Evolutionary conservation across 2,329 filamentous ascomycete species (phyloP).

Genomic region (Arachnomyces sp.): DNA sequence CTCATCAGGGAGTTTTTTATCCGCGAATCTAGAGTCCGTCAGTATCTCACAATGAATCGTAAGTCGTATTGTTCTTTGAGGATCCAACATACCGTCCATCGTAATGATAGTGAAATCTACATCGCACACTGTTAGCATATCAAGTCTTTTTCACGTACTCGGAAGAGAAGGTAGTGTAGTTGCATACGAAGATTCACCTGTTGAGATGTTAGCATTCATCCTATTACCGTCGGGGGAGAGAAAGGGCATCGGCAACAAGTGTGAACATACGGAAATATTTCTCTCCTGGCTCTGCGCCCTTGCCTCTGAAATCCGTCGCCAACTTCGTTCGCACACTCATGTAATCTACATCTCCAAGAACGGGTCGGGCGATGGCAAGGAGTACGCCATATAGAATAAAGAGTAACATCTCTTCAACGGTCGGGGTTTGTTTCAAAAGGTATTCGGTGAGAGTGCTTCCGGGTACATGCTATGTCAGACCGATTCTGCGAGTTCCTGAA

Average conservation of each 20-base stretch:
- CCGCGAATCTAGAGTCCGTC: slow-evolving; percentile 38
- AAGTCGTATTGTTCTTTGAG: not conserved
- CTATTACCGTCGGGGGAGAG: not conserved
- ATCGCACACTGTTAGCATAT: not conserved
- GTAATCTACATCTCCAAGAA: slow-evolving; percentile 7
- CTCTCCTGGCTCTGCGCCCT: slow-evolving; percentile 4
- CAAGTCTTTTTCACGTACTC: slow-evolving; percentile 5
- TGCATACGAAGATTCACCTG: slow-evolving; percentile 8
- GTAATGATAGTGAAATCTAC: slow-evolving; percentile 34
- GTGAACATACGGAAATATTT: slow-evolving; percentile 15
- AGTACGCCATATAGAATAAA: no score
- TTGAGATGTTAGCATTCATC: not conserved
- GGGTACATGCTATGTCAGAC: no score
- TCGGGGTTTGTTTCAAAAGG: no score
- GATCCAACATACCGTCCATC: slow-evolving; percentile 19
- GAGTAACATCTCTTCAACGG: no score
- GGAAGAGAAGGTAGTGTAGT: not conserved
- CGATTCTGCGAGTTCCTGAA: no score
- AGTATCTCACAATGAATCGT: not conserved
- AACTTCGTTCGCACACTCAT: slow-evolving; percentile 12
- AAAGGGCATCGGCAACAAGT: no score
- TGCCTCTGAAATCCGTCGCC: slow-evolving; percentile 11
- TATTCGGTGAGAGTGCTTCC: no score
- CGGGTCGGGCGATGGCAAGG: no score
- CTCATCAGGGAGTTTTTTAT: slow-evolving; percentile 37